A percentile compares a stretch with the other conserved stretches of the same genome.
These are phyloP conservation scores for Elongisporangium undulatum DNA, from an alignment of 352 stramenopile species.

Conservation along the genomic window DNA sequence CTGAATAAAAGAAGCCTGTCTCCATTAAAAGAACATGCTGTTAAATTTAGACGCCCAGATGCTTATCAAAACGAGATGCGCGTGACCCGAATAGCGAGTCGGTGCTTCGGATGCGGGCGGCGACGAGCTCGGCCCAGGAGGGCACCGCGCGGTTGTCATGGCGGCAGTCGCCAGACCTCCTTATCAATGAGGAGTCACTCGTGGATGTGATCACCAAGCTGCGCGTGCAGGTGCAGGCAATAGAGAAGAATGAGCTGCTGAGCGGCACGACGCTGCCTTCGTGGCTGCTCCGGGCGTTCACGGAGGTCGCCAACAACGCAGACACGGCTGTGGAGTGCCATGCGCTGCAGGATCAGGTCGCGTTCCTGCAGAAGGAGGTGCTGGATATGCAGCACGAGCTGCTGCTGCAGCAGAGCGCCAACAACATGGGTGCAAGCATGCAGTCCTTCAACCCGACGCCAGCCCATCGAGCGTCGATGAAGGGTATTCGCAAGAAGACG, in stretches of 20 bases:
- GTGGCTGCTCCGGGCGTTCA: constrained; percentile 70
- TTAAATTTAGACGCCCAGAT: neutral
- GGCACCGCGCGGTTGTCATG: constrained; percentile 53
- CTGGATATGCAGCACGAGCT: constrained; percentile 76
- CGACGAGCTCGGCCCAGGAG: constrained; percentile 27
- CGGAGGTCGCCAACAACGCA: constrained; percentile 77
- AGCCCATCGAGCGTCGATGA: constrained; percentile 48
- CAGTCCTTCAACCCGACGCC: constrained; percentile 46
- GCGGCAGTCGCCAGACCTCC: constrained; percentile 63
- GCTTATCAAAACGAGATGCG: neutral
- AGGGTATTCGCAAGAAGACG: constrained; percentile 13
- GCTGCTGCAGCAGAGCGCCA: constrained; percentile 54
- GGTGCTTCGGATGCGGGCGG: neutral
- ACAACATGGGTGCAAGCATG: neutral
- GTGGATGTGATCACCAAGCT: constrained; percentile 74
- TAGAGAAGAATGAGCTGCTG: constrained; percentile 77
- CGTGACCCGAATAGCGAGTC: neutral
- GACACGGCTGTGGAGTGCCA: constrained; percentile 81
- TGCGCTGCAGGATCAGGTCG: constrained; percentile 64
- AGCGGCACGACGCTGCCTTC: constrained; percentile 57
- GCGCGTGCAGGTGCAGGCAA: constrained; percentile 48
- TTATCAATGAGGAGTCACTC: constrained; percentile 77
- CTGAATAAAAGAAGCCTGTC: too few relatives aligned
- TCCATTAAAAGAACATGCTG: neutral
- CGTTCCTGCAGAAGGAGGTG: constrained; percentile 73